Conservation (phyloP, 306 rosid species). For the Hylodesmum podocarpum region DNA sequence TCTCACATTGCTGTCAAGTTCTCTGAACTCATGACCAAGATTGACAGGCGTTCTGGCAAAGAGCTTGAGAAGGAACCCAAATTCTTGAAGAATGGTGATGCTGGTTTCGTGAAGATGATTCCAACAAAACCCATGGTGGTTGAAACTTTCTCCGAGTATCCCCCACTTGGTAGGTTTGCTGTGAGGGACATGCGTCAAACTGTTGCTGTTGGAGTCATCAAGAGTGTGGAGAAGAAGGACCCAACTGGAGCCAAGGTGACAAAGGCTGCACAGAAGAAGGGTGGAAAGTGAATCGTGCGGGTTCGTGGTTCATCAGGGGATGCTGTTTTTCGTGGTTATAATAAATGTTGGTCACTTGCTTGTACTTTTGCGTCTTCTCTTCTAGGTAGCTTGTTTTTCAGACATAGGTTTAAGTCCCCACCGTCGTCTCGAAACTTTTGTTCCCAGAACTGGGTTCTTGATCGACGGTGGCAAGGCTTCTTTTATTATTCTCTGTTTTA, state of each 20-base stretch:
- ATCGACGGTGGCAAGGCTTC: not conserved
- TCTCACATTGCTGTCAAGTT: conserved; percentile 13
- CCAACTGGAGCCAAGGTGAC: not conserved
- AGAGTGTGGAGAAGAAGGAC: not conserved
- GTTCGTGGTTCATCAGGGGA: not conserved
- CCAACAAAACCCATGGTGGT: not conserved
- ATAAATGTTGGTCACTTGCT: not conserved
- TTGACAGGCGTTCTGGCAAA: not conserved
- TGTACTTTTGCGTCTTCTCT: not conserved
- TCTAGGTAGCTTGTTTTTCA: not conserved
- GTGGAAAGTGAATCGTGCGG: not conserved
- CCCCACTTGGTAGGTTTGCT: not conserved
- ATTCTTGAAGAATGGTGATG: not conserved
- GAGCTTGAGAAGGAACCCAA: conserved; percentile 5
- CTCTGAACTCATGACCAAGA: not conserved
- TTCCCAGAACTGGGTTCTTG: conserved; percentile 13
- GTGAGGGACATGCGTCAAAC: conserved; percentile 8
- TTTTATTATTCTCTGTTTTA: not conserved
- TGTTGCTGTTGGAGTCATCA: not conserved
- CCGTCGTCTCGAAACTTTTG: not conserved
- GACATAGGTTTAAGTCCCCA: not conserved
- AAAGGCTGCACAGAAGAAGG: conserved; percentile 4
- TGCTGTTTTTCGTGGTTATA: not conserved
- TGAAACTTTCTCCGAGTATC: not conserved
- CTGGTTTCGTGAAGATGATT: not conserved